Conservation (phyloP, 2,329 filamentous ascomycete species). For the Pseudocercospora eumusae region DNA sequence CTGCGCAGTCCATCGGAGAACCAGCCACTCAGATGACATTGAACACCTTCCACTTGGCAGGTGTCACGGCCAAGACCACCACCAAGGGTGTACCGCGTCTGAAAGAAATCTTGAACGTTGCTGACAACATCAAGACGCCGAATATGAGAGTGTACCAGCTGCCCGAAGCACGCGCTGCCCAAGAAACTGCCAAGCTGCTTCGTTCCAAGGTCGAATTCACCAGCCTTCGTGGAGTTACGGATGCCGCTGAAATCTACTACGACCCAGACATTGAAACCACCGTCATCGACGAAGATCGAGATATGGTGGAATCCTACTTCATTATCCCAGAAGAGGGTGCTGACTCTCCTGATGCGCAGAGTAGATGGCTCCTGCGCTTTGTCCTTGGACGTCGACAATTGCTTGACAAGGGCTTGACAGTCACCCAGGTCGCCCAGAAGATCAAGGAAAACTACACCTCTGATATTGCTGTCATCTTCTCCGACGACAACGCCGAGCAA, state of each 20-base stretch:
- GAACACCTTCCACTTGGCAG: constrained; percentile 99
- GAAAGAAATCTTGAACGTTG: constrained; percentile 98
- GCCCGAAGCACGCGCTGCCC: constrained; percentile 60
- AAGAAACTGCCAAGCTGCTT: constrained; percentile 80
- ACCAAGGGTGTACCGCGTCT: constrained; percentile 98
- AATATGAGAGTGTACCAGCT: constrained; percentile 91
- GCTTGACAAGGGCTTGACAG: constrained; percentile 87
- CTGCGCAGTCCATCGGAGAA: constrained; percentile 97
- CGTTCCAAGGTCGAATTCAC: constrained; percentile 93
- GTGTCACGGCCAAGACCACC: constrained; percentile 99
- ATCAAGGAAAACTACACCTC: constrained; percentile 86
- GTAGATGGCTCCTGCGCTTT: constrained; percentile 92
- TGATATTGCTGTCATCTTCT: constrained; percentile 91
- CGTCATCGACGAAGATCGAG: constrained; percentile 80
- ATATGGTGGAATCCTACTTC: constrained; percentile 97
- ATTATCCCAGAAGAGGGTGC: constrained; percentile 83
- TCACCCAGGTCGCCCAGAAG: constrained; percentile 84
- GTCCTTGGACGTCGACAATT: constrained; percentile 91
- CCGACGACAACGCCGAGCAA: constrained; percentile 95
- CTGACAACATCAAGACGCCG: constrained; percentile 97
- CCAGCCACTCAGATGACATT: constrained; percentile 99
- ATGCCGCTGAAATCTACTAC: constrained; percentile 94
- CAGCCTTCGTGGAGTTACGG: constrained; percentile 85
- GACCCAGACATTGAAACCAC: constrained; percentile 87
- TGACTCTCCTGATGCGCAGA: constrained; percentile 64